Evolutionary conservation across 2,329 filamentous ascomycete genomes (phyloP).

Genomic region (Parastagonospora avenae): DNA sequence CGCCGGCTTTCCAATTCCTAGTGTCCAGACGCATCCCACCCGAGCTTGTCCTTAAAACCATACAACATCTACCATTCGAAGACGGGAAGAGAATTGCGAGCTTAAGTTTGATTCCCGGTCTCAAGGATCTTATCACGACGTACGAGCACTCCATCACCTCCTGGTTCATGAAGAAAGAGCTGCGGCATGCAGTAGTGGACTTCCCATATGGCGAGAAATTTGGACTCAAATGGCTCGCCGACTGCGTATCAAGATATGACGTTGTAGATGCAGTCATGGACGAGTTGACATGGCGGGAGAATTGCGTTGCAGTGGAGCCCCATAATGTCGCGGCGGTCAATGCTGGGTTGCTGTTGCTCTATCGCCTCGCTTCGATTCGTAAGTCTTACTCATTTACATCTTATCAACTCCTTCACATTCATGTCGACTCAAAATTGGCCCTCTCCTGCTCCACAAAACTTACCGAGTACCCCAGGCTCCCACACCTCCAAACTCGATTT

Average conservation of each 20-base stretch:
- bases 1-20: slow-evolving; percentile 9
- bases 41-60: slow-evolving; percentile 33
- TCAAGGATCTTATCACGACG: slow-evolving; percentile 21
- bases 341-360: slow-evolving; percentile 34
- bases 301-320: slow-evolving; percentile 27
- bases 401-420: not conserved
- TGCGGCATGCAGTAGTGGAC: slow-evolving; percentile 34
- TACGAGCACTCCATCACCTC: slow-evolving; percentile 35
- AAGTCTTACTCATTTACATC: not conserved
- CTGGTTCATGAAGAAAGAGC: slow-evolving; percentile 27
- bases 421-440: slow-evolving; percentile 3
- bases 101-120: slow-evolving; percentile 24
- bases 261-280: slow-evolving; percentile 40
- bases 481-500: slow-evolving; percentile 21
- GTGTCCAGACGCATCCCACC: slow-evolving; percentile 26
- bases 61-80: slow-evolving; percentile 32
- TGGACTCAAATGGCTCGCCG: slow-evolving; percentile 29
- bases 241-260: slow-evolving; percentile 38
- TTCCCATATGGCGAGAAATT: slow-evolving; percentile 22
- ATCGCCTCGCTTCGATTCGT: slow-evolving; percentile 26
- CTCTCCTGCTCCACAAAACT: too few relatives aligned
- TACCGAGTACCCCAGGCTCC: slow-evolving; percentile 6
- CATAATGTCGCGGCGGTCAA: slow-evolving; percentile 36
- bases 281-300: slow-evolving; percentile 29
- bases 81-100: slow-evolving; percentile 24